phyloP scores from a whole-genome alignment of 768 basidiomycete genomes.

The Arthromyces matolae region DNA sequence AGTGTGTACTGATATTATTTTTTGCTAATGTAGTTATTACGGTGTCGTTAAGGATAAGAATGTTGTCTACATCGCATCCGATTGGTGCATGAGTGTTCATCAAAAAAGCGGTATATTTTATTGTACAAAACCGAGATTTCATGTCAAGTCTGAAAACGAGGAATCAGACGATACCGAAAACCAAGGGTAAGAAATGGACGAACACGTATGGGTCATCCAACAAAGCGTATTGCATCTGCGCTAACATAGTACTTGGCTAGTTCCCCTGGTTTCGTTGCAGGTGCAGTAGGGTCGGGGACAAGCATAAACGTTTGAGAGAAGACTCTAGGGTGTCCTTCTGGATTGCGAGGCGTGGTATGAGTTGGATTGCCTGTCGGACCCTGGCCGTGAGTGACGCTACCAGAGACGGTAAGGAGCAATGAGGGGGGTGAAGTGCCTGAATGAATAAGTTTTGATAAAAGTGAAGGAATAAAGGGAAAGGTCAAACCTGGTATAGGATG shows the following conservation, averaged over 20 bases:
- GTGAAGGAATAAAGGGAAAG: too few relatives aligned
- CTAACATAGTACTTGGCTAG: conserved; percentile 80
- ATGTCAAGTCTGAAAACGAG: too few relatives aligned
- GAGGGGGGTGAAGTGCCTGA: conserved; percentile 79
- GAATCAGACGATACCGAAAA: too few relatives aligned
- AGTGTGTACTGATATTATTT: conserved; percentile 9
- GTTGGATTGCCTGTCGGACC: conserved; percentile 57
- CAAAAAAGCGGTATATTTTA: conserved; percentile 10
- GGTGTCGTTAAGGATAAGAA: not conserved
- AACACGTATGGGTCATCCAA: too few relatives aligned
- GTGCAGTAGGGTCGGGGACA: conserved; percentile 65
- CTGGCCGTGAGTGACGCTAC: conserved; percentile 69
- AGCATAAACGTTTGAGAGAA: conserved; percentile 89
- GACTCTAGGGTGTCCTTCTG: conserved; percentile 78
- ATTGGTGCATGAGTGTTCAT: conserved; percentile 4
- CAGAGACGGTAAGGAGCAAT: conserved; percentile 75
- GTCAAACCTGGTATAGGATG: conserved; percentile 79
- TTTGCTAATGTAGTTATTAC: conserved; percentile 10
- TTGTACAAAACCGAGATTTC: too few relatives aligned
- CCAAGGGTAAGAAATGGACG: too few relatives aligned
- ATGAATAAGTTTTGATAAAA: conserved; percentile 2
- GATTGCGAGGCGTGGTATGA: conserved; percentile 43
- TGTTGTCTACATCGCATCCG: not conserved
- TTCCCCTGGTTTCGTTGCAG: conserved; percentile 63
- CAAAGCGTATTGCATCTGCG: conserved; percentile 78